Evolutionary conservation across 2,329 filamentous ascomycete species (phyloP).

Genomic region (Arthrinium phaeospermum): DNA sequence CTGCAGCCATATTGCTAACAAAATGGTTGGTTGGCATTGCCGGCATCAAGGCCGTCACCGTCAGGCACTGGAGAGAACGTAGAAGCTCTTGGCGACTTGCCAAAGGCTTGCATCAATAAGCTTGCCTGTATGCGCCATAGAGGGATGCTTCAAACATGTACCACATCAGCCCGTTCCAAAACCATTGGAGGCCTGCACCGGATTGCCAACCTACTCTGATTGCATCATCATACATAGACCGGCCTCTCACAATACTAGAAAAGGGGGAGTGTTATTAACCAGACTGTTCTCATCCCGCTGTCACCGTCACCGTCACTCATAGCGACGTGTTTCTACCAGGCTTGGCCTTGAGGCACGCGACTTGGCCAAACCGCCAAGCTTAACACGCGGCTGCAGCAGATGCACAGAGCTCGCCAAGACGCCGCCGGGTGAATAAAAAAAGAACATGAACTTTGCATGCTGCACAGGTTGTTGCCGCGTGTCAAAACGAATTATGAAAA

Average conservation of each 20-base stretch:
- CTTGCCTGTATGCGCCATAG: background rate
- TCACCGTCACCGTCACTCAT: background rate
- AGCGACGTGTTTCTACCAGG: background rate
- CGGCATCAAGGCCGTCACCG: background rate
- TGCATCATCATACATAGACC: background rate
- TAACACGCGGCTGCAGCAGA: background rate
- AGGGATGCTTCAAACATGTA: background rate
- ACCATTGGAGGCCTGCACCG: background rate
- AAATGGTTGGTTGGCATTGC: background rate
- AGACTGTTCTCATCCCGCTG: background rate
- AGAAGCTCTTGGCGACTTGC: background rate
- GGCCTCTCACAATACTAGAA: background rate
- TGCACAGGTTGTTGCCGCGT: background rate
- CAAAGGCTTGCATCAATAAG: background rate
- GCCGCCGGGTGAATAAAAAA: background rate
- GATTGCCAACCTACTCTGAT: background rate
- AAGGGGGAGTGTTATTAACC: background rate
- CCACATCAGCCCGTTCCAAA: background rate
- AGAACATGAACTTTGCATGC: background rate
- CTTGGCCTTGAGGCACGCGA: background rate
- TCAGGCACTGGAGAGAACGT: background rate
- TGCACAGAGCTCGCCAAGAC: conserved; percentile 6
- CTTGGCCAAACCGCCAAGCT: conserved; percentile 7
- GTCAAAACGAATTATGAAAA: background rate
- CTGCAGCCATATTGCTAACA: background rate